Conservation (phyloP, 2,329 filamentous ascomycete genomes). For the Penicillium verrucosum region DNA sequence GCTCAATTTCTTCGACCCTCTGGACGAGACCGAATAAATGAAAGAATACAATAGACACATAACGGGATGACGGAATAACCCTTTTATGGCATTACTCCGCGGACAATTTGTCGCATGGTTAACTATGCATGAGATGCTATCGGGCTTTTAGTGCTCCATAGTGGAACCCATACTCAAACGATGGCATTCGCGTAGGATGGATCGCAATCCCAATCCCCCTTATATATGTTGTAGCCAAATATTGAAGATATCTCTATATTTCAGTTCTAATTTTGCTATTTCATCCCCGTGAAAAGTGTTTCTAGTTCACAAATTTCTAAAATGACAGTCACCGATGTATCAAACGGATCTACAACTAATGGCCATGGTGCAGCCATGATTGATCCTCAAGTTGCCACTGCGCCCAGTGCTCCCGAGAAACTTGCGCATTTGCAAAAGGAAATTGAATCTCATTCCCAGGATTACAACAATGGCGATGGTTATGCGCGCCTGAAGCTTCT, state of each 20-base stretch:
- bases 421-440: constrained; percentile 19
- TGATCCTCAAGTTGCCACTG: constrained; percentile 22
- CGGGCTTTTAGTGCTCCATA: not conserved
- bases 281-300: not conserved
- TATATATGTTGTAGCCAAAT: not conserved
- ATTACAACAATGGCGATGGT: constrained; percentile 9
- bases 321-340: constrained; percentile 2
- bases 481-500: constrained; percentile 22
- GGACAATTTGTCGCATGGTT: not conserved
- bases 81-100: not conserved
- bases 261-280: not conserved
- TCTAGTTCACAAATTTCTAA: not conserved
- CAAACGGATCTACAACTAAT: not conserved
- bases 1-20: not conserved
- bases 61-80: not conserved
- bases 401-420: constrained; percentile 17
- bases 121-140: not conserved
- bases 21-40: not conserved
- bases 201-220: not conserved
- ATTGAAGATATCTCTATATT: not conserved
- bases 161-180: not conserved
- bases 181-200: not conserved
- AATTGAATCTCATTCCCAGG: constrained; percentile 15
- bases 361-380: not conserved
- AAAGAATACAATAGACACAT: not conserved